Percentiles rank a stretch among this genome's conserved stretches.
Conservation (phyloP, 257 asterid genomes). For the Jasminum sambac region DNA sequence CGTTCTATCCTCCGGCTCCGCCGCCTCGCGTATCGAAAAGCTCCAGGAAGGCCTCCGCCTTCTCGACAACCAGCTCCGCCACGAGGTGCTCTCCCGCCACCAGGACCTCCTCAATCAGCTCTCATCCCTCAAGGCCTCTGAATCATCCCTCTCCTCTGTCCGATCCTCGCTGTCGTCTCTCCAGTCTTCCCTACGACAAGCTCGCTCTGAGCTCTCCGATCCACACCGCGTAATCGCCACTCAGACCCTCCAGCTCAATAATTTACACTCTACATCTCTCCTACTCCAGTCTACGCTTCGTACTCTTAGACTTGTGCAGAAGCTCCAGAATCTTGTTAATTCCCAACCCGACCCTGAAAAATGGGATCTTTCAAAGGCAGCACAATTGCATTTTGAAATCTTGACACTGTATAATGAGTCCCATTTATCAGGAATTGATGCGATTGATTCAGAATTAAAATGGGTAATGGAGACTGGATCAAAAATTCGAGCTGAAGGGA, state of each 20-base stretch:
- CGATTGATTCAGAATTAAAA: constrained; percentile 74
- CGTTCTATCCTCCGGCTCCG: constrained; percentile 94
- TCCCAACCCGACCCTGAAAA: constrained; percentile 54
- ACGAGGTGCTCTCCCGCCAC: constrained; percentile 86
- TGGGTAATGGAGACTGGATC: constrained; percentile 88
- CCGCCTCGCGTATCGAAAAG: constrained; percentile 89
- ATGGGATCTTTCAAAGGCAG: constrained; percentile 89
- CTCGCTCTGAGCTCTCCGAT: constrained; percentile 80
- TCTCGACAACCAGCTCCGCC: constrained; percentile 81
- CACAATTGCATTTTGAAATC: constrained; percentile 87
- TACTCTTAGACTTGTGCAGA: constrained; percentile 57
- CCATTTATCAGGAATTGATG: constrained; percentile 77
- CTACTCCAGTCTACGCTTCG: constrained; percentile 70
- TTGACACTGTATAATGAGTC: constrained; percentile 64
- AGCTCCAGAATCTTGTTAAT: constrained; percentile 60
- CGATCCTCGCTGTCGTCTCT: constrained; percentile 75
- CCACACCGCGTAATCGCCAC: constrained; percentile 64
- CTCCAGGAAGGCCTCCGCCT: constrained; percentile 85
- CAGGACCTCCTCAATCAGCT: constrained; percentile 78
- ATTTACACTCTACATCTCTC: constrained; percentile 62
- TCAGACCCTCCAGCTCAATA: constrained; percentile 71
- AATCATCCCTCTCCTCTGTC: constrained; percentile 72
- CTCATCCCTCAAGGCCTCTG: constrained; percentile 71
- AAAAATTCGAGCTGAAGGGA: constrained; percentile 72
- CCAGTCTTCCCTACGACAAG: constrained; percentile 69